Conservation (phyloP, 768 basidiomycete genomes). For the Galerina marginata region DNA sequence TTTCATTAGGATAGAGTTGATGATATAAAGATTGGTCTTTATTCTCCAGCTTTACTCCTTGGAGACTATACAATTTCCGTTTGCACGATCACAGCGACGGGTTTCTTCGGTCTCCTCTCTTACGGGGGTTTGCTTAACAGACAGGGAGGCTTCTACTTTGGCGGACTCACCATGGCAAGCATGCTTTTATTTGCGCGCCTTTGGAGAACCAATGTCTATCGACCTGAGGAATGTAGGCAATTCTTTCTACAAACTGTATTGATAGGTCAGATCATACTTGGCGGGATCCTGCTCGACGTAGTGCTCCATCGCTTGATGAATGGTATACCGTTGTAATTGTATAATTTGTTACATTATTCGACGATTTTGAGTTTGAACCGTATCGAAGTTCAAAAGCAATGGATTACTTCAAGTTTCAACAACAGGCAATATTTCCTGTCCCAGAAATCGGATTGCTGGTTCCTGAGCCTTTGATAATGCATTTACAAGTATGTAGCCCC, state of each 20-base stretch:
- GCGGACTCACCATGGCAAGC: not conserved
- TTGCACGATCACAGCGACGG: not conserved
- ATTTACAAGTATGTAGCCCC: no score
- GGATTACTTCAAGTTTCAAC: no score
- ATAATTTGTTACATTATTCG: no score
- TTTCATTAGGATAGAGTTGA: constrained; percentile 11
- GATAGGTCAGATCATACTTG: constrained; percentile 1
- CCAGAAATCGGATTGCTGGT: no score
- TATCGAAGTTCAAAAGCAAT: no score
- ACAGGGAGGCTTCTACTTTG: not conserved
- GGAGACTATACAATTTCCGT: not conserved
- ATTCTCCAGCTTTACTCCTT: constrained; percentile 5
- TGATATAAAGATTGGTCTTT: constrained; percentile 5
- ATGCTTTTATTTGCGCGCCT: not conserved
- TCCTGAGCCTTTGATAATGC: no score
- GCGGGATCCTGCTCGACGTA: not conserved
- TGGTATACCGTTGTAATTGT: constrained; percentile 1
- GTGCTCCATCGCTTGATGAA: not conserved
- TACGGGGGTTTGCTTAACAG: not conserved
- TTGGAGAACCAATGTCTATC: not conserved
- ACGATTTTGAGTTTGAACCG: no score
- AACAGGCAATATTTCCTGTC: no score
- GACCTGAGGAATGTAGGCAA: not conserved
- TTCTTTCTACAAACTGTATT: constrained; percentile 5
- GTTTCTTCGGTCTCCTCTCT: not conserved